Conservation (phyloP, 257 asterid species). For the Ajuga chamaepitys region DNA sequence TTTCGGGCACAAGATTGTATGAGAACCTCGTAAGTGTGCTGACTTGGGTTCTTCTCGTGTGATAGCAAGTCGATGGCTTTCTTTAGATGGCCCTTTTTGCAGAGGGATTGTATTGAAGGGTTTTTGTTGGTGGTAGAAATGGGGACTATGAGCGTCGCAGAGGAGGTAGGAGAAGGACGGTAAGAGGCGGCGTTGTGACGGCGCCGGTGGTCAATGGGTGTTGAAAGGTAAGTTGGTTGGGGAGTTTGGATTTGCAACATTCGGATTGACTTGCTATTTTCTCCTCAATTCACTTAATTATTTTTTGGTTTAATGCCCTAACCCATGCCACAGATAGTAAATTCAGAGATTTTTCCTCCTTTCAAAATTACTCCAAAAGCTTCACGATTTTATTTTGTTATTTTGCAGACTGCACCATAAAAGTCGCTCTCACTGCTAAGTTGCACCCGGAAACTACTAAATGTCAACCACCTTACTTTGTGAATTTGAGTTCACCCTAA, state of each 20-base stretch:
- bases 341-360: too few relatives aligned
- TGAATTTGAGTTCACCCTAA: too few relatives aligned
- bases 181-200: slow-evolving; percentile 18
- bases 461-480: too few relatives aligned
- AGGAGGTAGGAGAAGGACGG: slow-evolving; percentile 8
- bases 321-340: too few relatives aligned
- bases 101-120: slow-evolving; percentile 64
- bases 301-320: not conserved
- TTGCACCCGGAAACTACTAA: too few relatives aligned
- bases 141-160: slow-evolving; percentile 19
- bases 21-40: slow-evolving; percentile 76
- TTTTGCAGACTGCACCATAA: not conserved
- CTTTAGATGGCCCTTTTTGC: slow-evolving; percentile 71
- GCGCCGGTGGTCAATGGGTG: slow-evolving; percentile 18
- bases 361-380: too few relatives aligned
- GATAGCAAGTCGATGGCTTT: slow-evolving; percentile 64
- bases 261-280: slow-evolving; percentile 5
- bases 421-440: not conserved
- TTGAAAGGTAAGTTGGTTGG: slow-evolving; percentile 26
- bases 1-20: slow-evolving; percentile 53
- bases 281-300: not conserved
- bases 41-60: slow-evolving; percentile 52
- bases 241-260: slow-evolving; percentile 38
- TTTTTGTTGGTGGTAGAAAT: slow-evolving; percentile 26
- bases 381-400: not conserved